A percentile compares a stretch with the other conserved stretches of the same genome.
phyloP scores from a whole-genome alignment of 2,329 filamentous ascomycete genomes.

The Aspergillus viridinutans region DNA sequence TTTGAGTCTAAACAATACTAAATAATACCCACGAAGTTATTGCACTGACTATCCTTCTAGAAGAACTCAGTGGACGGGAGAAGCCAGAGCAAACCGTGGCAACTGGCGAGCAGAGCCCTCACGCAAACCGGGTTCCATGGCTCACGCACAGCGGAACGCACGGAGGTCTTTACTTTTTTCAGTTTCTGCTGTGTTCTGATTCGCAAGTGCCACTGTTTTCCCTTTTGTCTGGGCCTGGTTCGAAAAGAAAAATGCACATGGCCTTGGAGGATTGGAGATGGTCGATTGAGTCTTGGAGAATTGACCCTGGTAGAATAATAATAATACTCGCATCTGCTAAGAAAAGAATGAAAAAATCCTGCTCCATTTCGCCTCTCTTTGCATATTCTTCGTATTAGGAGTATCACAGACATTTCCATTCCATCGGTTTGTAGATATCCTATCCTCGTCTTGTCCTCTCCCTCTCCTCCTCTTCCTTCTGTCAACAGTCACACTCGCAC shows the following conservation, averaged over 20 bases:
- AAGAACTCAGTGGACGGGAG: neutral
- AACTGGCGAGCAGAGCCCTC: neutral
- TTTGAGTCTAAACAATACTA: too few relatives aligned
- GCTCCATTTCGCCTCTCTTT: neutral
- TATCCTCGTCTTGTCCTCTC: constrained; percentile 1
- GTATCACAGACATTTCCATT: constrained; percentile 3
- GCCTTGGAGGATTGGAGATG: neutral
- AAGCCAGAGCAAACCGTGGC: neutral
- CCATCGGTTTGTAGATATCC: constrained; percentile 2
- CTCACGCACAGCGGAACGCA: neutral
- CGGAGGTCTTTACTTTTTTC: neutral
- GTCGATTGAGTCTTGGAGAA: neutral
- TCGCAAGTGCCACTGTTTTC: neutral
- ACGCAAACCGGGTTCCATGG: neutral
- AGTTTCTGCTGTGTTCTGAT: neutral
- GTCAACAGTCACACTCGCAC: neutral
- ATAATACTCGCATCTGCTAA: neutral
- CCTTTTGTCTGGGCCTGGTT: neutral
- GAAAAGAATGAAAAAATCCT: neutral
- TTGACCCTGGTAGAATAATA: neutral
- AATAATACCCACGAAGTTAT: too few relatives aligned
- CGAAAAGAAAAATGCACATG: neutral
- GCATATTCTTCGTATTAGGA: neutral
- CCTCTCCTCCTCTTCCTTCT: constrained; percentile 2
- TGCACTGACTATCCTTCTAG: neutral